Evolutionary conservation across 192 early-diverging fungal species (phyloP).

Genomic region (Rhizoclosmatium sp.): DNA sequence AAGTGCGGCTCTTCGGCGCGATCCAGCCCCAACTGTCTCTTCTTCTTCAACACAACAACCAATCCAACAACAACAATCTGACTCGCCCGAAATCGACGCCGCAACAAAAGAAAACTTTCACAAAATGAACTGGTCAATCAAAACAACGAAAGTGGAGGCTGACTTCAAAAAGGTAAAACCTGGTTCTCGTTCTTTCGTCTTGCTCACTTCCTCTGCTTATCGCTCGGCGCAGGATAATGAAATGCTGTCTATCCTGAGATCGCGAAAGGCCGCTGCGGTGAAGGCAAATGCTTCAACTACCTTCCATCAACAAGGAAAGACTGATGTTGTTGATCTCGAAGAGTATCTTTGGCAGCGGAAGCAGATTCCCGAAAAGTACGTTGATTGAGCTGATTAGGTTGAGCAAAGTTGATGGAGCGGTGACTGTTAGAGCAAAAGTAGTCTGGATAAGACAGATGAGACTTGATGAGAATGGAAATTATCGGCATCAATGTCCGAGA

Average conservation of each 20-base stretch:
- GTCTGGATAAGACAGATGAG: too few species aligned
- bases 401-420: too few species aligned
- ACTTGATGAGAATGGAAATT: too few species aligned
- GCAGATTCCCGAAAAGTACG: neutral
- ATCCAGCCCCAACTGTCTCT: neutral
- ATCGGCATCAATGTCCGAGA: too few species aligned
- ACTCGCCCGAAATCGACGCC: neutral
- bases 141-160: constrained; percentile 4
- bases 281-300: neutral
- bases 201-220: neutral
- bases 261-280: neutral
- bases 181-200: neutral
- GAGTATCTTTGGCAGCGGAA: constrained; percentile 13
- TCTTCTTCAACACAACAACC: neutral
- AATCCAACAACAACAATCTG: neutral
- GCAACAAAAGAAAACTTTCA: constrained; percentile 14
- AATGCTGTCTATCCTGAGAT: constrained; percentile 21
- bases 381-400: too few species aligned
- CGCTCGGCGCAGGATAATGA: constrained; percentile 1
- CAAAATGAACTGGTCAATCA: constrained; percentile 12
- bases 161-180: constrained; percentile 10
- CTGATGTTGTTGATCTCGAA: neutral
- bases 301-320: neutral
- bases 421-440: too few species aligned
- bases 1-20: neutral